phyloP scores from a whole-genome alignment of 2,329 filamentous ascomycete genomes.

The Drechslerella stenobrocha region DNA sequence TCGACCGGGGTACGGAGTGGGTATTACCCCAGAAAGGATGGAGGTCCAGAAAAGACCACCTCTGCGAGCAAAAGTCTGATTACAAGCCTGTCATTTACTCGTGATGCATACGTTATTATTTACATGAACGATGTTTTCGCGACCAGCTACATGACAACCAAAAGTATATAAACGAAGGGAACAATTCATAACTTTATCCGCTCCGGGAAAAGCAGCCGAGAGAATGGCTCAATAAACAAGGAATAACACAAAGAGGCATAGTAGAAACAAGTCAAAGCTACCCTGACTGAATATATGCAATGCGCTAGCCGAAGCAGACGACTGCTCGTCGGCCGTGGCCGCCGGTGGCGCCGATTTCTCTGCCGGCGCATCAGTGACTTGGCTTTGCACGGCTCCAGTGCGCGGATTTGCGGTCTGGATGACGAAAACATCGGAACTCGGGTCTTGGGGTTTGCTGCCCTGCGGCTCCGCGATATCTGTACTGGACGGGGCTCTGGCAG shows the following conservation, averaged over 20 bases:
- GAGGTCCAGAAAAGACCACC: too few species aligned
- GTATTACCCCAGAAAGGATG: too few species aligned
- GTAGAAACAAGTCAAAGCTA: conserved; percentile 36
- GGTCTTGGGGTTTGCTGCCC: background rate
- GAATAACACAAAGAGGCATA: conserved; percentile 30
- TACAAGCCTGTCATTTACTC: background rate
- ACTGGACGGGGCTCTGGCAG: conserved; percentile 6
- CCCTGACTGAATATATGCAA: conserved; percentile 22
- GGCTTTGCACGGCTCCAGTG: background rate
- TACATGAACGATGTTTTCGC: too few species aligned
- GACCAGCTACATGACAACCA: too few species aligned
- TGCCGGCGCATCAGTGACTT: conserved; percentile 11
- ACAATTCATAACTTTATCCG: background rate
- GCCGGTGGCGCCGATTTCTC: conserved; percentile 25
- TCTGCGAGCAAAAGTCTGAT: background rate
- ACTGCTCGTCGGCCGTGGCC: conserved; percentile 26
- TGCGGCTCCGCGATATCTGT: conserved; percentile 10
- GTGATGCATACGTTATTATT: background rate
- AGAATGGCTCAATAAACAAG: conserved; percentile 30
- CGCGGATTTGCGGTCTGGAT: conserved; percentile 32
- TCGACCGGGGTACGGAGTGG: too few species aligned
- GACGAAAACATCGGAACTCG: conserved; percentile 5
- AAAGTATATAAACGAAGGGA: too few species aligned
- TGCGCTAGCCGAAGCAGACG: conserved; percentile 27
- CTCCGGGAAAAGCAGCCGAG: background rate